Base-by-base conservation (phyloP, 495 filamentous ascomycete genomes). In the Parathielavia appendiculata region DNA sequence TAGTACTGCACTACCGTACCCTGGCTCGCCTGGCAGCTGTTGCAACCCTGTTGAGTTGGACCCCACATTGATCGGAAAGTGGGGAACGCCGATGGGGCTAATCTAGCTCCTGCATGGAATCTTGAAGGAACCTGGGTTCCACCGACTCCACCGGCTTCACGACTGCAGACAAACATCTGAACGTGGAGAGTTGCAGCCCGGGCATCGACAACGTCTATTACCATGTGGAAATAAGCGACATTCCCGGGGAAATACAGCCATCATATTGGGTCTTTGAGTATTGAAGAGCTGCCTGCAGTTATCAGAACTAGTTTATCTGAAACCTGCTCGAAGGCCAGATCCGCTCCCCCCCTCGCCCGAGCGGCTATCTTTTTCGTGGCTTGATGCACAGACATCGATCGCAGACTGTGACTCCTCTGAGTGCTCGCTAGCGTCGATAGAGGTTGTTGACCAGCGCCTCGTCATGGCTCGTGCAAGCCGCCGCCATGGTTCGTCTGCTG, bases 401-500 rank as follows among this genome's bases (percentile, higher is more conserved):
- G 36, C 32, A 43, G 41, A 7, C 36, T 49, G 54, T 14, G 20
- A 4, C n/a, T 40, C n/a, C n/a, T n/a, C n/a, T n/a, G n/a, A n/a
- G n/a, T n/a, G n/a, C 41, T 55, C 22, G 30, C n/a, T 19, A 11
- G 52, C 44, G 16, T 17, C 8, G 36, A n/a, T 41, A 20, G 54
- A 26, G 20, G 45, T 17, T 54, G 39, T 44, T 38, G 40, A 13
- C 48, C 36, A 17, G 32, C 26, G 39, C 35, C 32, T 10, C 23
- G 22, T 17, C 41, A 23, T 45, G 53, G 55, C 46, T 56, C 60
- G 58, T 62, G 60, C 60, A 62, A 53, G 38, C 47, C 48, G 35
- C 35, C 58, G 60, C 64, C 64, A 67, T 67, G 64, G 64, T 57
- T 62, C 62, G 60, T 56, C 58, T 30, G 62, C 54, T 62, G 19